A percentile compares a stretch with the other conserved stretches of the same genome.
Conservation (phyloP, 768 basidiomycete genomes). For the Mrakia frigida region DNA sequence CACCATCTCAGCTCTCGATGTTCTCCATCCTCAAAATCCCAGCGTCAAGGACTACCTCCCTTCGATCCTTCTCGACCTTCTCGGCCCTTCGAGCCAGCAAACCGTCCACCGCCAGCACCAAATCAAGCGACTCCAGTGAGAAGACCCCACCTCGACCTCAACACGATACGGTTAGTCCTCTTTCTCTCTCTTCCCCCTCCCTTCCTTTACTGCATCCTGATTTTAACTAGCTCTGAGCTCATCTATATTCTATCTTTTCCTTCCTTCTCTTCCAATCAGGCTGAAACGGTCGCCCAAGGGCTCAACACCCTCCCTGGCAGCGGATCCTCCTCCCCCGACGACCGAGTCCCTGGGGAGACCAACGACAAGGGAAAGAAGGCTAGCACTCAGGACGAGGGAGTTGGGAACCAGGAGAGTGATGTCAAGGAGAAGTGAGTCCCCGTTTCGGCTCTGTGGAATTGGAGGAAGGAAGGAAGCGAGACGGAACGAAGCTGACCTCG, state of each 20-base stretch:
- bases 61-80: neutral
- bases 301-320: neutral
- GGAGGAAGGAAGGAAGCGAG: neutral
- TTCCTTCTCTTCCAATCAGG: neutral
- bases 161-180: neutral
- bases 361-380: neutral
- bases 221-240: neutral
- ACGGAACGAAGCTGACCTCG: neutral
- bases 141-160: conserved; percentile 2
- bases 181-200: neutral
- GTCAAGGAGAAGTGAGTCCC: neutral
- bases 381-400: no score
- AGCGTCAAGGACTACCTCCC: neutral
- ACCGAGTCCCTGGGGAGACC: conserved; percentile 5
- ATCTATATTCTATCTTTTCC: neutral
- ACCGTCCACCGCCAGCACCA: neutral
- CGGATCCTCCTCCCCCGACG: neutral
- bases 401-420: neutral
- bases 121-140: neutral
- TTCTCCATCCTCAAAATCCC: neutral
- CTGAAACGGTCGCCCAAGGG: neutral
- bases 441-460: neutral
- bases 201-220: neutral
- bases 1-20: neutral
- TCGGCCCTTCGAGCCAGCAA: conserved; percentile 4